These are phyloP conservation scores for Neurospora sp. DNA, from an alignment of 495 filamentous ascomycete genomes.

Conservation along the genomic window DNA sequence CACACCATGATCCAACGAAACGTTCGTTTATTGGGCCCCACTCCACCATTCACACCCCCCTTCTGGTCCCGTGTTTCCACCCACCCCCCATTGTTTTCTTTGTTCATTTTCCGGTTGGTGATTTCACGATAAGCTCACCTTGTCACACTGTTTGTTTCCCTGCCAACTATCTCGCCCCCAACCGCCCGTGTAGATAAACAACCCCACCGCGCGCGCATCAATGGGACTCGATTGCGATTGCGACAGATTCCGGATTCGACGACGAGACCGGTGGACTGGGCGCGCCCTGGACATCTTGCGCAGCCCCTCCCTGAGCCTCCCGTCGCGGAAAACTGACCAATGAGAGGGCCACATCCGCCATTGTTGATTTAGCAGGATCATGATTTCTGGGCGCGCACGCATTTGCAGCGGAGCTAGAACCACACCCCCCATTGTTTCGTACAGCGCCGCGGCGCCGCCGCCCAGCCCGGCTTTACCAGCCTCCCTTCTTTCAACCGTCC, in stretches of 20 bases:
- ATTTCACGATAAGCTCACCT: not conserved
- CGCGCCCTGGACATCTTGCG: not conserved
- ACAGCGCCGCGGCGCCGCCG: not conserved
- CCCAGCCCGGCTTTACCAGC: not conserved
- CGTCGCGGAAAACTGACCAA: not conserved
- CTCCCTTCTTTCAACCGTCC: not conserved
- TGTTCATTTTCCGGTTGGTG: not conserved
- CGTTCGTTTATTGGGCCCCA: not conserved
- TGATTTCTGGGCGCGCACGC: not conserved
- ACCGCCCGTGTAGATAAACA: not conserved
- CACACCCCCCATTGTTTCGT: not conserved
- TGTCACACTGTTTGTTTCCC: not conserved
- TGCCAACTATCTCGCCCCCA: not conserved
- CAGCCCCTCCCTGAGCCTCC: not conserved
- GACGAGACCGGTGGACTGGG: not conserved
- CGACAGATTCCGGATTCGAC: not conserved
- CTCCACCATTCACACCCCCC: not conserved
- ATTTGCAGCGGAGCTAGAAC: not conserved
- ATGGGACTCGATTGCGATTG: not conserved
- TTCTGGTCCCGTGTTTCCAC: not conserved
- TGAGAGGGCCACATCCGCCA: not conserved
- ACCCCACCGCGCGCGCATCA: not conserved
- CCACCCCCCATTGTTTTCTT: not conserved
- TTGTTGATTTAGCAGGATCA: not conserved
- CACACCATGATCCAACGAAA: not conserved